Evolutionary conservation across 2,329 filamentous ascomycete species (phyloP).

Genomic region (Colletotrichum falcatum): DNA sequence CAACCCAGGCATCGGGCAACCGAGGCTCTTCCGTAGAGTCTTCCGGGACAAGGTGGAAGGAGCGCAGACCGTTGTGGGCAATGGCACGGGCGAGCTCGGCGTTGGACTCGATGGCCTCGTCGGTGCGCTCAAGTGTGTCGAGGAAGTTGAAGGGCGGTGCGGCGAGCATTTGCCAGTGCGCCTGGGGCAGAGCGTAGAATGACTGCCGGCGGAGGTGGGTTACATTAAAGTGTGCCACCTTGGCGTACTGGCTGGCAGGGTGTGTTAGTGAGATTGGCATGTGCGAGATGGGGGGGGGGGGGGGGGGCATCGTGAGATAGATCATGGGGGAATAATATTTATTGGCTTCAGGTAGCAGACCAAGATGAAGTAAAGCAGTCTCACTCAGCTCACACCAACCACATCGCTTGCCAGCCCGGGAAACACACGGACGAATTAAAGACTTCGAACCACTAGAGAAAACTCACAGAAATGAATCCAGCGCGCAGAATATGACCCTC

Average conservation of each 20-base stretch:
- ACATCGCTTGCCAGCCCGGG: neutral
- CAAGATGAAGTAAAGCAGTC: neutral
- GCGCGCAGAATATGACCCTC: constrained; percentile 80
- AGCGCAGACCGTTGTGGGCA: constrained; percentile 73
- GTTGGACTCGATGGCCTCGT: constrained; percentile 90
- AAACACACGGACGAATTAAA: constrained; percentile 14
- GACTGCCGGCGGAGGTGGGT: constrained; percentile 91
- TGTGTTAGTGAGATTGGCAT: neutral
- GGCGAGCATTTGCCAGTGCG: constrained; percentile 86
- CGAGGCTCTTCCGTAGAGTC: constrained; percentile 53
- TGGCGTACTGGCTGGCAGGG: constrained; percentile 80
- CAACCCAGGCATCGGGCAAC: constrained; percentile 75
- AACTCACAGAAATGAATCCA: constrained; percentile 91
- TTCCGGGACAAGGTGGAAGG: constrained; percentile 68
- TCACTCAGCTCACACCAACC: neutral
- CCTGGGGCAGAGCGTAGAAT: constrained; percentile 89
- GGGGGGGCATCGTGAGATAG: constrained; percentile 12
- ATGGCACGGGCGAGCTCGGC: constrained; percentile 86
- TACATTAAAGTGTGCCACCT: constrained; percentile 86
- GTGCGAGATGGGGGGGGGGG: neutral
- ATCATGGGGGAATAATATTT: constrained; percentile 32
- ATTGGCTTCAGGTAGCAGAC: neutral
- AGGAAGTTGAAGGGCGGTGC: constrained; percentile 85
- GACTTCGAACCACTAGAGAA: neutral
- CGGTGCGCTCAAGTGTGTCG: constrained; percentile 80